Evolutionary conservation across 805 yeast genomes (phyloP), one percentile per base, ranked within the genome.

Genomic region (Myxozyma udenii): DNA sequence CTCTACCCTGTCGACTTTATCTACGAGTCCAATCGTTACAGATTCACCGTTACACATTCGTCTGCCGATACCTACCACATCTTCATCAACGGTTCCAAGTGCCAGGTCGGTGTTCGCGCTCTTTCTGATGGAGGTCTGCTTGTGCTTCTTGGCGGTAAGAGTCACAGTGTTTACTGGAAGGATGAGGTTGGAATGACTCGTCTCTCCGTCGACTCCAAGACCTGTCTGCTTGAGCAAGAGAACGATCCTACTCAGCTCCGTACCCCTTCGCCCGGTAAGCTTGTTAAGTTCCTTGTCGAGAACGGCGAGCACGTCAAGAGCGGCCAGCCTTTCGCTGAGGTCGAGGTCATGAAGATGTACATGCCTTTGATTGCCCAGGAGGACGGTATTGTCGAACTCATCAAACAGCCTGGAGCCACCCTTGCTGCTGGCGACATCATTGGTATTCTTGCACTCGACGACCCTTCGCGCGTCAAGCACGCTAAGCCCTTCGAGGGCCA

Each of bases 341-440:
- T 93, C 51, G 99, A 93, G 74, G 98, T 93, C 61, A 93, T 93
- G 99, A 93, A 93, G 73, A 93, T 93, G 98, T 89, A 90, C 72
- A 93, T 93, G 97, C 97, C 98, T 45, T 78, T 93, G 64, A 74
- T 90, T 65, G 91, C 97, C 19, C 87, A 83, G 70, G 98, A 91
- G 70, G 85, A 86, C 64, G 99, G 99, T 78, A 76, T 79, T 52
- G 87, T 90, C 48, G 97, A 91, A 74, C 74, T 89, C 39, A 81
- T 93, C 67, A 91, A 93, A 71, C 98, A 93, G 74, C 98, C 98
- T 7, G 99, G 99, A 47, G 85, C 98, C n/a, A 88, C 95, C 24
- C 85, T 93, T 53, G 80, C 81, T 62, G 97, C 97, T 44, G 98
- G 98, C 73, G 98, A 93, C 66, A 91, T 95, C 55, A 79, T 93